Conservation (phyloP, 768 basidiomycete species). For the Macrocybe gigantea region DNA sequence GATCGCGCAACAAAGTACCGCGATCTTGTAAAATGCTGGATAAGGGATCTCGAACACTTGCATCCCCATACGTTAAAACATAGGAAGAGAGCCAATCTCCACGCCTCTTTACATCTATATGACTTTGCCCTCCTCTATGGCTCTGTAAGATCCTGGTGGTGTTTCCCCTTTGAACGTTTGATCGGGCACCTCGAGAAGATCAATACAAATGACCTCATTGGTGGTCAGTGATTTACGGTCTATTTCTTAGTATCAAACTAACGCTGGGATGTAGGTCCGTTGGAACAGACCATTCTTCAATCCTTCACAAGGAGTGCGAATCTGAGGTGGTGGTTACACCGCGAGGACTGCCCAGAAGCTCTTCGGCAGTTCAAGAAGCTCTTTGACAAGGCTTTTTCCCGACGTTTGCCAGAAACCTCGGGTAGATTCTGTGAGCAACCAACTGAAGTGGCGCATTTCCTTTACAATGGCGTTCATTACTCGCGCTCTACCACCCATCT, state of each 20-base stretch:
- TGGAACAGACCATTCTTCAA: neutral
- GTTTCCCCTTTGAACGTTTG: slow-evolving; percentile 30
- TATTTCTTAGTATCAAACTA: too few species aligned
- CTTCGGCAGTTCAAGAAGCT: slow-evolving; percentile 4
- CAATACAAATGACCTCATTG: slow-evolving; percentile 22
- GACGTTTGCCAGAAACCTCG: neutral
- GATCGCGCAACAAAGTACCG: slow-evolving; percentile 6
- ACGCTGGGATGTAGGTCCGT: neutral
- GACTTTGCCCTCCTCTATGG: slow-evolving; percentile 29
- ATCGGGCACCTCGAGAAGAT: slow-evolving; percentile 29
- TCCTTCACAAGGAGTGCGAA: neutral
- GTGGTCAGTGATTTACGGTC: slow-evolving; percentile 5
- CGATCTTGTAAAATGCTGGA: slow-evolving; percentile 13
- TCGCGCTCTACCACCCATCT: slow-evolving; percentile 3
- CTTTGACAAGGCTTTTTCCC: slow-evolving; percentile 5
- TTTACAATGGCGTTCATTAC: neutral
- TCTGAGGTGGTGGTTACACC: slow-evolving; percentile 1
- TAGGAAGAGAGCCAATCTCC: slow-evolving; percentile 13
- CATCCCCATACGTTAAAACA: slow-evolving; percentile 15
- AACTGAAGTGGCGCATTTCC: slow-evolving; percentile 1
- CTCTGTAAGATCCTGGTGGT: slow-evolving; percentile 31
- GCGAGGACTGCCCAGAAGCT: slow-evolving; percentile 3
- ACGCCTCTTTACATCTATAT: slow-evolving; percentile 26
- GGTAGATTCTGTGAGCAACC: neutral
- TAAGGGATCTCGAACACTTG: slow-evolving; percentile 13